Evolutionary conservation across 83 land plant species (phyloP), one percentile per base, ranked within the genome.

Genomic region (Larix sibirica): DNA sequence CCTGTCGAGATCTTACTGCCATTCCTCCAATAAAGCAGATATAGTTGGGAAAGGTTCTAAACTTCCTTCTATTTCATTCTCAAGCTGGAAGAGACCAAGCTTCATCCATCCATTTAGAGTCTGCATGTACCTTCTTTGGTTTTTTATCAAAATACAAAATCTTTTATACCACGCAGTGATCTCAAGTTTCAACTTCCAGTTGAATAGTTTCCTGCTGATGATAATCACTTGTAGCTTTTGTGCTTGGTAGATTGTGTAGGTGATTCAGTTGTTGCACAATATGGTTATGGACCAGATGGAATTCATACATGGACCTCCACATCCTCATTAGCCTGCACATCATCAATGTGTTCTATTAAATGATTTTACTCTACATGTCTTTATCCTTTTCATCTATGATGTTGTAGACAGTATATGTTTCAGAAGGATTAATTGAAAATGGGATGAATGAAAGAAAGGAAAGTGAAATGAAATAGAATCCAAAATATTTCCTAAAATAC

Each of bases 231-330:
- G 89, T 91, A 6, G 94, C 87, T 17, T 96, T 95, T 33, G 56
- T 79, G 21, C 77, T 84, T n/a, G 77, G 88, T 71, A 83, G 66
- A 68, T 86, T 77, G 9, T 86, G 83, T 0, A 91, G 81, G 66
- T 85, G 86, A 74, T 83, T 89, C 78, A 90, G 67, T 64, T 89
- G 91, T 83, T 83, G 89, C 31, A 90, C 87, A 31, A 91, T 87
- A 68, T 88, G 87, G 44, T 73, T 83, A 79, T 96, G 98, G 26
- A 80, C 86, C 81, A 88, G 90, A 81, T 94, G 98, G 60, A 94
- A 91, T 47, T 89, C 88, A 75, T 89, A 89, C 94, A 96, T 93
- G 80, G 88, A 89, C 86, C 84, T 88, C 97, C 99, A 94, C 99
- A 96, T 96, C 21, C 80, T 81, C 87, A 79, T 81, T 83, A 95